Evolutionary conservation across 768 basidiomycete genomes (phyloP).

Genomic region (Chalciporus pseudorubinellus): DNA sequence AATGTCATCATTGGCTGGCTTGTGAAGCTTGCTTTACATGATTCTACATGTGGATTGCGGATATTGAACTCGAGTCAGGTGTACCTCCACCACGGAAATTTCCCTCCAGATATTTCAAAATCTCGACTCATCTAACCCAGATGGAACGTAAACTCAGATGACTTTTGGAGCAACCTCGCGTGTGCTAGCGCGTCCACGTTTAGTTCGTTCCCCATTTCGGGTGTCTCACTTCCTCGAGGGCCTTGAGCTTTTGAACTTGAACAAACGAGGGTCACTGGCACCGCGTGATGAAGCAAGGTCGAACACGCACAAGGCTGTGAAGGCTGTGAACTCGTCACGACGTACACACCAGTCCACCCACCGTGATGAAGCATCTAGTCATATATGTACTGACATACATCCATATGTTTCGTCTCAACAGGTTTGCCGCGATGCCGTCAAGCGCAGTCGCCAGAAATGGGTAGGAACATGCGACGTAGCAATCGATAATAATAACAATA

Average conservation of each 20-base stretch:
- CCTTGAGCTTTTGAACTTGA: constrained; percentile 19
- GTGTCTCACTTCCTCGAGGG: constrained; percentile 25
- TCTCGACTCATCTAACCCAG: neutral
- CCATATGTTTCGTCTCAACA: constrained; percentile 2
- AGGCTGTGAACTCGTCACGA: no score
- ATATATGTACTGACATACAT: constrained; percentile 4
- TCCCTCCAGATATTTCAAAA: constrained; percentile 25
- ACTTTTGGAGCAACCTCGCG: constrained; percentile 4
- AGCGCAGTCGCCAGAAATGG: neutral
- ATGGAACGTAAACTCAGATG: constrained; percentile 8
- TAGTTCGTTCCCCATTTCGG: neutral
- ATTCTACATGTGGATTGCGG: constrained; percentile 16
- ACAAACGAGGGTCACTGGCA: neutral
- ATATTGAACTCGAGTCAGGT: constrained; percentile 7
- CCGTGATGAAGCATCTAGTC: neutral
- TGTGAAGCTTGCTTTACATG: constrained; percentile 1
- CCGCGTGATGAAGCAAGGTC: no score
- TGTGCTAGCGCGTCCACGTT: constrained; percentile 10
- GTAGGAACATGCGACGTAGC: neutral
- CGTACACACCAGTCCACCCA: neutral
- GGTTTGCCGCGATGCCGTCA: constrained; percentile 1
- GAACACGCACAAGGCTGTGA: neutral
- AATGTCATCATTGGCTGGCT: constrained; percentile 7
- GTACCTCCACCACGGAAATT: constrained; percentile 10
- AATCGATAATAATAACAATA: neutral